Evolutionary conservation across 768 basidiomycete species (phyloP).

Genomic region (Macrocybe gigantea): DNA sequence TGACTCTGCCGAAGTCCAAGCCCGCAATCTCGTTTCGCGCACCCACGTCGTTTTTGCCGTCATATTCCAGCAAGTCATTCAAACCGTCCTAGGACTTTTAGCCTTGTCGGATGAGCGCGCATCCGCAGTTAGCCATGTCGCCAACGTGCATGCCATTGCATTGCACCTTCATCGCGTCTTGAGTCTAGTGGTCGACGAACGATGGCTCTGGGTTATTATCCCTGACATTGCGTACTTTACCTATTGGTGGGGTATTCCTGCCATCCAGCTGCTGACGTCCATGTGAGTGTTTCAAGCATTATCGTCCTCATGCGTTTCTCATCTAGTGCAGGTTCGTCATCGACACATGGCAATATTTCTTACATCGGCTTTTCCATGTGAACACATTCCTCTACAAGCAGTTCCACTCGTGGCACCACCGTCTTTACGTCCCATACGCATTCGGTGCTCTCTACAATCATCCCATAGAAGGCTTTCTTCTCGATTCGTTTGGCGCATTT

Average conservation of each 20-base stretch:
- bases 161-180: constrained; percentile 33
- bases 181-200: constrained; percentile 33
- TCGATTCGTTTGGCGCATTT: constrained; percentile 79
- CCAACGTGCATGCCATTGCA: constrained; percentile 35
- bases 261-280: constrained; percentile 64
- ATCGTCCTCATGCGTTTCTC: constrained; percentile 6
- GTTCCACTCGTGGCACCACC: constrained; percentile 91
- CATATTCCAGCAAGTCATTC: constrained; percentile 78
- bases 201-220: constrained; percentile 29
- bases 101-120: constrained; percentile 50
- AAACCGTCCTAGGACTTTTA: constrained; percentile 68
- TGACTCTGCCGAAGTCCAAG: constrained; percentile 71
- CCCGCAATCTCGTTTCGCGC: constrained; percentile 70
- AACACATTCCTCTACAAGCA: constrained; percentile 89
- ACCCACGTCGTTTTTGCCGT: constrained; percentile 74
- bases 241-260: constrained; percentile 94
- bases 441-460: constrained; percentile 98
- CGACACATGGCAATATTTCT: constrained; percentile 98
- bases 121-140: constrained; percentile 28
- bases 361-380: constrained; percentile 87
- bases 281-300: constrained; percentile 53
- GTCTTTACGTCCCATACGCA: constrained; percentile 94
- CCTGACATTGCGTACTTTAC: constrained; percentile 47
- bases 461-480: constrained; percentile 86
- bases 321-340: constrained; percentile 66